These are phyloP conservation scores for Aethionema arabicum DNA, from an alignment of 345 rosid species.

Conservation along the genomic window DNA sequence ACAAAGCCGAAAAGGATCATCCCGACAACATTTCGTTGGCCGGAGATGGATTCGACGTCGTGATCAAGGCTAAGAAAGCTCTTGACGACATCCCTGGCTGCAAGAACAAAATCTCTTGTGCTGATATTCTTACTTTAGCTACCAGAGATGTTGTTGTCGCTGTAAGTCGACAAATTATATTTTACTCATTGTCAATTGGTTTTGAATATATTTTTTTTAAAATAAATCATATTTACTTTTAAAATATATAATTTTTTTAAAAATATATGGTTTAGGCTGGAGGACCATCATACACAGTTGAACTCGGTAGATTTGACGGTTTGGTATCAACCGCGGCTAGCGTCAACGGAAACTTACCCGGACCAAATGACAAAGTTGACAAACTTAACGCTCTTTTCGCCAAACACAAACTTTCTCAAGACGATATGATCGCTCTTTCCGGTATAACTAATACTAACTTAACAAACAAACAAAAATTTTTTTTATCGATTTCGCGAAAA, in stretches of 20 bases:
- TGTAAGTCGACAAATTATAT: constrained; percentile 32
- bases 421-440: constrained; percentile 88
- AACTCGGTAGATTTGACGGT: constrained; percentile 80
- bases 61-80: constrained; percentile 74
- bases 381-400: constrained; percentile 60
- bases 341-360: constrained; percentile 67
- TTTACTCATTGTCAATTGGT: not conserved
- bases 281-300: constrained; percentile 65
- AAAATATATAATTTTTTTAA: no score
- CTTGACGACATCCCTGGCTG: constrained; percentile 52
- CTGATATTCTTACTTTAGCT: constrained; percentile 83
- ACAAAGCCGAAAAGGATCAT: constrained; percentile 81
- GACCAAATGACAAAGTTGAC: constrained; percentile 50
- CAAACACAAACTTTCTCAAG: constrained; percentile 54
- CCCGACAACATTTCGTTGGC: constrained; percentile 78
- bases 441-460: constrained; percentile 38
- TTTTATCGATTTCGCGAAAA: not conserved
- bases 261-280: no score
- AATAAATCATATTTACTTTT: no score
- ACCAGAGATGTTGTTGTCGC: constrained; percentile 67
- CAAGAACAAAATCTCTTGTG: constrained; percentile 72
- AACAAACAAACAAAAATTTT: not conserved
- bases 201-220: no score
- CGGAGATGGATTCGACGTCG: constrained; percentile 90
- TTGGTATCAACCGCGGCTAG: constrained; percentile 54